phyloP scores from a whole-genome alignment of 2,329 filamentous ascomycete genomes.

The Botrytis squamosa region DNA sequence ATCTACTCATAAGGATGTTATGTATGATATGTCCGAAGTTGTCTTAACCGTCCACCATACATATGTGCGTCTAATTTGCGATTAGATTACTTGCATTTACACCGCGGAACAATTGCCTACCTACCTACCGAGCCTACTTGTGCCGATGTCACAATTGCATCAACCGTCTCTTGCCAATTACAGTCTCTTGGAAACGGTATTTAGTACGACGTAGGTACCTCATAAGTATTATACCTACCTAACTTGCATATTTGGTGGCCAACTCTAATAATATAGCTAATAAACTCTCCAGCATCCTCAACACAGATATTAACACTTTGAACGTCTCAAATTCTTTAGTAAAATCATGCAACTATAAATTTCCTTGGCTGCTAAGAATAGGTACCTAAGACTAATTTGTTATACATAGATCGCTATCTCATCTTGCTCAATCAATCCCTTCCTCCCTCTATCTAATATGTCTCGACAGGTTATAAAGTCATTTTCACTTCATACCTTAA shows the following conservation, averaged over 20 bases:
- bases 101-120: neutral
- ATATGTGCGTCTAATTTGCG: neutral
- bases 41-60: too few species aligned
- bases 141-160: neutral
- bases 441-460: neutral
- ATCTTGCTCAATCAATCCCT: neutral
- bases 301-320: neutral
- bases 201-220: too few species aligned
- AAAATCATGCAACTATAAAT: neutral
- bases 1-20: too few species aligned
- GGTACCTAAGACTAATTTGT: neutral
- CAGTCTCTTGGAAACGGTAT: too few species aligned
- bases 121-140: too few species aligned
- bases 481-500: constrained; percentile 3
- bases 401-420: neutral
- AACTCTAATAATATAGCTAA: neutral
- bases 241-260: neutral
- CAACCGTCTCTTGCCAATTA: neutral
- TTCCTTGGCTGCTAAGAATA: neutral
- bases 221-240: too few species aligned
- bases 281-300: neutral
- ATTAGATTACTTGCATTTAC: neutral
- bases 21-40: too few species aligned
- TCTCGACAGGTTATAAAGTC: neutral
- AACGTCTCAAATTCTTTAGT: neutral